Conservation (phyloP, 306 rosid genomes). For the Cucumis hystrix region DNA sequence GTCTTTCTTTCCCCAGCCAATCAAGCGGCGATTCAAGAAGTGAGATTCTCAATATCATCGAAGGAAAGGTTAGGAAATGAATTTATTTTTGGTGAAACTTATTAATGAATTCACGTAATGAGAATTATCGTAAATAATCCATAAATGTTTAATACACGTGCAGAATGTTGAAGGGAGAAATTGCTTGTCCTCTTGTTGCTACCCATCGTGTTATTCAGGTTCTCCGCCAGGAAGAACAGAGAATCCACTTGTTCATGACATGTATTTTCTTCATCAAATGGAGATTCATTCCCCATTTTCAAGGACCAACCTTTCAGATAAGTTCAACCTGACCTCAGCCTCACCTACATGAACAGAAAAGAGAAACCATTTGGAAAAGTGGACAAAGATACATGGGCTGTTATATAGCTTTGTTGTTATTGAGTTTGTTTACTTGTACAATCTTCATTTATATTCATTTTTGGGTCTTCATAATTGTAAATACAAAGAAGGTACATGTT, state of each 20-base stretch:
- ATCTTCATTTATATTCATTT: neutral
- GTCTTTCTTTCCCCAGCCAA: conserved; percentile 27
- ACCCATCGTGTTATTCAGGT: conserved; percentile 46
- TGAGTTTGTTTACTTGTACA: neutral
- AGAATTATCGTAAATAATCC: neutral
- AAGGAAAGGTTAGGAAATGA: conserved; percentile 39
- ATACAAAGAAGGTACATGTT: neutral
- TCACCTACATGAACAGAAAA: neutral
- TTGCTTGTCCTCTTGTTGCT: conserved; percentile 29
- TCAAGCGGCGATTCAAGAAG: conserved; percentile 20
- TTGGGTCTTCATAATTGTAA: neutral
- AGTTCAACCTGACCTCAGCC: neutral
- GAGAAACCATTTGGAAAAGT: neutral
- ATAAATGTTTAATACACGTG: neutral
- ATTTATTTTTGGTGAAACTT: neutral
- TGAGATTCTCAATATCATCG: conserved; percentile 40
- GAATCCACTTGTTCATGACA: conserved; percentile 64
- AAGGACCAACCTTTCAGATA: conserved; percentile 15
- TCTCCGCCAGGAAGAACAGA: conserved; percentile 73
- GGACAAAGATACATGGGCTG: neutral
- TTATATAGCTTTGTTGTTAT: neutral
- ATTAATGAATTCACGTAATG: neutral
- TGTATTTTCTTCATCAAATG: conserved; percentile 60
- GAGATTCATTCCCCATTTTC: conserved; percentile 47
- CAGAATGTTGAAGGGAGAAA: conserved; percentile 40